Evolutionary conservation across 192 early-diverging fungal genomes (phyloP).

Genomic region (Umbelopsis vinacea): DNA sequence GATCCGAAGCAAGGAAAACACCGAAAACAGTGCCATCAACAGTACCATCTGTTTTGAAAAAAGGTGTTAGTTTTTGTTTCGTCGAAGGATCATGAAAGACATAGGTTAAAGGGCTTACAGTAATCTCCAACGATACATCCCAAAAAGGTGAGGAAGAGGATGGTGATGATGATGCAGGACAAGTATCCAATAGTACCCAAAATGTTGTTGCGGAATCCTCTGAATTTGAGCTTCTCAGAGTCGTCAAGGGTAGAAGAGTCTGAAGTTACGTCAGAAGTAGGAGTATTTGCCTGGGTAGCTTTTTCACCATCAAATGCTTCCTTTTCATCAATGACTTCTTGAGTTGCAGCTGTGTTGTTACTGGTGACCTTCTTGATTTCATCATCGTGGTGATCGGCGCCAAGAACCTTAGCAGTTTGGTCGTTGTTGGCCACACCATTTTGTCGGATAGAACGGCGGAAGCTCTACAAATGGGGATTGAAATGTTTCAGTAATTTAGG

Average conservation of each 20-base stretch:
- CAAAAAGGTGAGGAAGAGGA: constrained; percentile 70
- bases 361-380: constrained; percentile 28
- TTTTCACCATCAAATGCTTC: constrained; percentile 13
- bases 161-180: constrained; percentile 56
- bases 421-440: constrained; percentile 24
- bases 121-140: constrained; percentile 75
- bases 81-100: too few relatives aligned
- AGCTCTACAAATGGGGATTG: background rate
- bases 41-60: constrained; percentile 49
- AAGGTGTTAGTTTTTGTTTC: background rate
- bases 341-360: background rate
- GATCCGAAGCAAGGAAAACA: constrained; percentile 65
- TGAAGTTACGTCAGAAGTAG: background rate
- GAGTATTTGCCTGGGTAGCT: background rate
- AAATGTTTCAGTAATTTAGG: background rate
- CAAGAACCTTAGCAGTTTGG: constrained; percentile 22
- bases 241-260: constrained; percentile 27
- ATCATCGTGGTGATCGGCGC: constrained; percentile 7
- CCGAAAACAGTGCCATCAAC: constrained; percentile 54
- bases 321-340: constrained; percentile 15
- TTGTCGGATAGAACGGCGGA: constrained; percentile 16
- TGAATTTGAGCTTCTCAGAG: constrained; percentile 53
- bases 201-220: constrained; percentile 63
- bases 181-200: constrained; percentile 57
- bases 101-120: too few relatives aligned